phyloP scores from a whole-genome alignment of 2,329 filamentous ascomycete species.

The Fusarium sp. region DNA sequence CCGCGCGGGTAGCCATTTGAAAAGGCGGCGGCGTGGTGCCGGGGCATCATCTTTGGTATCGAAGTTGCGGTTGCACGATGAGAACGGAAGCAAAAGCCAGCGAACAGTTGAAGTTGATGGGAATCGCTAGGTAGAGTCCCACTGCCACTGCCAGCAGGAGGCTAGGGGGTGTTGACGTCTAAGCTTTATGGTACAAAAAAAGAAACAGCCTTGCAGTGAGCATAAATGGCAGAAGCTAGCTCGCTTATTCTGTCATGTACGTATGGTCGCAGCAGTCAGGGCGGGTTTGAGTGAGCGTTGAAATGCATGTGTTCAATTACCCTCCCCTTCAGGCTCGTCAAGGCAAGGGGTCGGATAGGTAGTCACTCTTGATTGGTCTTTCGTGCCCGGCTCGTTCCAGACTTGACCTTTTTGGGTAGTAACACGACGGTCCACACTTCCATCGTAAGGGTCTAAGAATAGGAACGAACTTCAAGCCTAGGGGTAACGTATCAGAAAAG shows the following conservation, averaged over 20 bases:
- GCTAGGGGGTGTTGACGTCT: background rate
- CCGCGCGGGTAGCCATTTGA: constrained; percentile 85
- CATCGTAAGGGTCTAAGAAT: constrained; percentile 26
- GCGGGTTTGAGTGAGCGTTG: constrained; percentile 20
- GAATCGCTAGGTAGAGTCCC: background rate
- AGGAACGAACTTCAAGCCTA: constrained; percentile 4
- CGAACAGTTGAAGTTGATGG: constrained; percentile 13
- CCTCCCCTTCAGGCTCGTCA: constrained; percentile 8
- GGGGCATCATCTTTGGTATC: constrained; percentile 79
- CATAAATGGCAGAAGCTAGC: background rate
- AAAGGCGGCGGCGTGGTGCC: constrained; percentile 80
- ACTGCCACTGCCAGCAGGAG: background rate
- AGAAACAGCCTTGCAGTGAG: background rate
- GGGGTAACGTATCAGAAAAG: background rate
- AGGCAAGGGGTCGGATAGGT: constrained; percentile 33
- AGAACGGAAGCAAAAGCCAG: constrained; percentile 1
- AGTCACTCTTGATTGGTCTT: constrained; percentile 37
- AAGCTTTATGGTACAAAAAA: constrained; percentile 7
- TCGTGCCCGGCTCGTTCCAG: constrained; percentile 13
- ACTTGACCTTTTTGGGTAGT: constrained; percentile 19
- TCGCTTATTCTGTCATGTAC: background rate
- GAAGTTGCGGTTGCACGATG: constrained; percentile 10
- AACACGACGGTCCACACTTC: constrained; percentile 24
- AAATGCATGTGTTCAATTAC: constrained; percentile 38
- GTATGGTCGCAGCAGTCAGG: constrained; percentile 17